Evolutionary conservation across 306 rosid species (phyloP), one percentile per base, ranked within the genome.

Genomic region (Pyrus pyrifolia): DNA sequence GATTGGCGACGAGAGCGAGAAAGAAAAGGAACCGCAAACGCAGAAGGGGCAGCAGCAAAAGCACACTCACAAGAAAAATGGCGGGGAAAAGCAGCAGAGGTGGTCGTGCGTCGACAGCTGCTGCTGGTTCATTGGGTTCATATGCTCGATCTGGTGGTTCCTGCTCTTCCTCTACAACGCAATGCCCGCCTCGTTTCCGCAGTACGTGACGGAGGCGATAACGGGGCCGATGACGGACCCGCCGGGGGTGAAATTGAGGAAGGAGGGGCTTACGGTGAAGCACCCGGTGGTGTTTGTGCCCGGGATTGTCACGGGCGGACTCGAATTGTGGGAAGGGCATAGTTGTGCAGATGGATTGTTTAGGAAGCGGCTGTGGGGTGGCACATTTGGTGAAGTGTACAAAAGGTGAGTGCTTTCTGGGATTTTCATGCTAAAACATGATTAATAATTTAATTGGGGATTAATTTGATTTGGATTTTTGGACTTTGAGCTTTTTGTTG

Each of bases 281-380:
- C 97, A 91, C 59, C 97, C 97, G 17, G 97, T 91, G 77, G 91
- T 91, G 46, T 91, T 91, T 19, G 97, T 91, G 63, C 97, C 97
- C 14, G 97, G 97, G 8, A 91, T 91, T 53, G 97, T 91, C 31
- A 91, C 97, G 27, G 97, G 90, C 3, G 97, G 97, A 15, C 82
- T 91, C 40, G 97, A 91, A 73, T 78, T 91, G 55, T 91, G 97
- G 97, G 92, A 91, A 78, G 97, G 97, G 19, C 94, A 89, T 71
- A 83, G 73, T 42, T 91, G 97, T 77, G 87, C 94, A 1, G 97
- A 91, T 22, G 97, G 92, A 17, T 78, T 91, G 86, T 91, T 91
- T 74, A 78, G 97, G 86, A 89, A 86, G 87, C 83, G 94, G 69
- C 66, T 91, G 59, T 91, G 97, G 97, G 97, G 97, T 5, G 97